Conservation (phyloP, 106 monocot species). For the Xerophyta viscosa region DNA sequence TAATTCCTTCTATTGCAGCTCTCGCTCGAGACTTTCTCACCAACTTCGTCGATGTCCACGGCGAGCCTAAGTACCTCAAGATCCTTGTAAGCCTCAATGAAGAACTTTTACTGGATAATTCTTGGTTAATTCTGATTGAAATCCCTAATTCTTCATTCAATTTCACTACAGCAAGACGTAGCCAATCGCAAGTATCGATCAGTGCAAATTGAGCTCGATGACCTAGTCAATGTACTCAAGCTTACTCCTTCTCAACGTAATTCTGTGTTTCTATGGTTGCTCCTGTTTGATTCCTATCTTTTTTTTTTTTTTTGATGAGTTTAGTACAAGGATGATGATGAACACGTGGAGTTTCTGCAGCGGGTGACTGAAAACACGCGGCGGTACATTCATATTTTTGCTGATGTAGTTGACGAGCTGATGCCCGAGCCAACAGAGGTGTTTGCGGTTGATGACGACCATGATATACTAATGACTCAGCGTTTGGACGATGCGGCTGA, state of each 20-base stretch:
- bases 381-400: constrained; percentile 70
- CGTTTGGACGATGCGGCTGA: constrained; percentile 70
- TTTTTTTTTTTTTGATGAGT: constrained; percentile 6
- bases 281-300: constrained; percentile 1
- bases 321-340: constrained; percentile 91
- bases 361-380: constrained; percentile 82
- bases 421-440: constrained; percentile 86
- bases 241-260: neutral
- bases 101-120: too few relatives aligned
- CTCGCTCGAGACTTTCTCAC: constrained; percentile 81
- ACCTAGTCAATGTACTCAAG: constrained; percentile 62
- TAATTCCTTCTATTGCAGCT: constrained; percentile 20
- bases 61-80: constrained; percentile 81
- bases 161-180: constrained; percentile 70
- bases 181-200: constrained; percentile 74
- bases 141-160: constrained; percentile 5
- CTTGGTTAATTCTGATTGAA: too few relatives aligned
- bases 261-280: neutral
- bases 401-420: constrained; percentile 79
- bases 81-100: constrained; percentile 39
- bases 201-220: constrained; percentile 92
- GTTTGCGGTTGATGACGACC: constrained; percentile 71
- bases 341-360: constrained; percentile 79
- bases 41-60: constrained; percentile 67
- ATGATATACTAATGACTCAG: constrained; percentile 92